A percentile compares a stretch with the other conserved stretches of the same genome.
Evolutionary conservation across 257 asterid genomes (phyloP).

Genomic region (Przewalskia tangutica): DNA sequence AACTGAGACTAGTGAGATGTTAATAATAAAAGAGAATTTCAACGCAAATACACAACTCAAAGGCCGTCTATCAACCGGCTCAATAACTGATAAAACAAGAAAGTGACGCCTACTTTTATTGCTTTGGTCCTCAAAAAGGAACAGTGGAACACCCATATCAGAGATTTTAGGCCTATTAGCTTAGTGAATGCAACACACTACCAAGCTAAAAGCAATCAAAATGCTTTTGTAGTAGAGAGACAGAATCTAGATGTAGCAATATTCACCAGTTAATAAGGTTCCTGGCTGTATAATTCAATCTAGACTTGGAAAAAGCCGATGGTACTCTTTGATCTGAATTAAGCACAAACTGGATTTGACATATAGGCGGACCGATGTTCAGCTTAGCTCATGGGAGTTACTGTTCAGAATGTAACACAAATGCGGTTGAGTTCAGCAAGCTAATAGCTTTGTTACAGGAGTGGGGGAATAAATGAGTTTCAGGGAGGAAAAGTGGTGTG

Average conservation of each 20-base stretch:
- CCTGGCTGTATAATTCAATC: background rate
- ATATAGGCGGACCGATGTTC: background rate
- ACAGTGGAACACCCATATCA: background rate
- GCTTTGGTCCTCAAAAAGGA: background rate
- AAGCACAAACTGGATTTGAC: background rate
- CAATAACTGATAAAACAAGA: background rate
- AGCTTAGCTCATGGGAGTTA: too few relatives aligned
- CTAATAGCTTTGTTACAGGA: too few relatives aligned
- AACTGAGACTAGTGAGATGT: background rate
- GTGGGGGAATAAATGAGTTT: too few relatives aligned
- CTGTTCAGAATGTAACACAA: too few relatives aligned
- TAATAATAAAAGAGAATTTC: background rate
- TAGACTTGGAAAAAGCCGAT: background rate
- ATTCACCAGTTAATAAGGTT: background rate
- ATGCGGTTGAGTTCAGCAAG: too few relatives aligned
- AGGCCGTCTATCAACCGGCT: background rate
- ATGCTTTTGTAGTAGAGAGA: background rate
- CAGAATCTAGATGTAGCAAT: background rate
- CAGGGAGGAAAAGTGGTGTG: too few relatives aligned
- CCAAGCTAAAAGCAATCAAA: background rate
- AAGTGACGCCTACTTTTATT: background rate
- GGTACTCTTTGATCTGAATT: background rate
- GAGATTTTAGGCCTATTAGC: background rate
- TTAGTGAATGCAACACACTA: background rate
- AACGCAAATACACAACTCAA: background rate